phyloP scores from a whole-genome alignment of 1,284 basidiomycete species.

The Chalciporus piperatoides region DNA sequence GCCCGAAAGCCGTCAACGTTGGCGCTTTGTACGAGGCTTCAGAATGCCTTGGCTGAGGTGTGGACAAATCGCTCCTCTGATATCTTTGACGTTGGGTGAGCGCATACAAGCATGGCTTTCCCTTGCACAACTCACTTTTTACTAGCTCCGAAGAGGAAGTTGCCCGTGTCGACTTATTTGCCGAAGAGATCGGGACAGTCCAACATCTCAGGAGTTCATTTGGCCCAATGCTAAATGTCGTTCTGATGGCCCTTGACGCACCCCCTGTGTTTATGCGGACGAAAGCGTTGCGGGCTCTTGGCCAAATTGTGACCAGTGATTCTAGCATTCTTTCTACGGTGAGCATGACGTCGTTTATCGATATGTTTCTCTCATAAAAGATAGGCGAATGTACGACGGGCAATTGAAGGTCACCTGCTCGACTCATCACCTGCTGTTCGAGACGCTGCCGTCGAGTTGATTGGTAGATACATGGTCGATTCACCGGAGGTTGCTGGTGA shows the following conservation, averaged over 20 bases:
- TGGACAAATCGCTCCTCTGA: constrained; percentile 67
- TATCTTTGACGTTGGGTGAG: constrained; percentile 74
- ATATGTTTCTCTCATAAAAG: constrained; percentile 8
- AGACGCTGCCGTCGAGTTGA: constrained; percentile 92
- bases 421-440: constrained; percentile 92
- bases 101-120: constrained; percentile 11
- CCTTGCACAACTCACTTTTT: constrained; percentile 11
- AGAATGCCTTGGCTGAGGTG: constrained; percentile 56
- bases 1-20: constrained; percentile 34
- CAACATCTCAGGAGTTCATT: constrained; percentile 76
- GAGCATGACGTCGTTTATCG: constrained; percentile 24
- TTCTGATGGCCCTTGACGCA: constrained; percentile 75
- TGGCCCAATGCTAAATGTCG: constrained; percentile 73
- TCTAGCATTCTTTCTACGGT: constrained; percentile 77
- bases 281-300: constrained; percentile 84
- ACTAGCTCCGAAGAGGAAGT: constrained; percentile 64
- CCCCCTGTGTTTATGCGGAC: constrained; percentile 84
- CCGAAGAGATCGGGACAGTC: constrained; percentile 73
- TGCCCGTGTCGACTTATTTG: constrained; percentile 58
- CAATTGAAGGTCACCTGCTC: constrained; percentile 85
- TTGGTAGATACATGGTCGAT: constrained; percentile 92
- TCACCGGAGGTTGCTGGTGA: constrained; percentile 79
- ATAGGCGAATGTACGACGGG: constrained; percentile 69
- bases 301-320: constrained; percentile 83
- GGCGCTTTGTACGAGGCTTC: constrained; percentile 52